These are phyloP conservation scores for Suillus ampliporus DNA, from an alignment of 768 basidiomycete genomes.

Conservation along the genomic window DNA sequence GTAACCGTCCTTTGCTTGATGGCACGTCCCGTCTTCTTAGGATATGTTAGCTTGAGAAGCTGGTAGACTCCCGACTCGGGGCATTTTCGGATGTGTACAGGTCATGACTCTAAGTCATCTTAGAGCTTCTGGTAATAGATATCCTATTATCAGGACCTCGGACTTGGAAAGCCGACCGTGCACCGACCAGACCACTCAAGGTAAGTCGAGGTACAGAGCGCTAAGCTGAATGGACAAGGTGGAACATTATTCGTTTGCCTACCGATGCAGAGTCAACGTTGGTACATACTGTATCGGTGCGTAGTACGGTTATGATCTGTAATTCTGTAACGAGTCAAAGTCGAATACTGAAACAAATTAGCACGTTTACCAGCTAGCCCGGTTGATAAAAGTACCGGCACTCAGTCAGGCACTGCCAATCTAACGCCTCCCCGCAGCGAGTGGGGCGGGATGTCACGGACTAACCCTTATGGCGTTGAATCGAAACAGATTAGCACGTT, in stretches of 20 bases:
- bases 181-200: neutral
- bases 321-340: no score
- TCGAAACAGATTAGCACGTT: no score
- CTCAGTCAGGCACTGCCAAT: no score
- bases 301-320: neutral
- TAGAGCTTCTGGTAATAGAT: neutral
- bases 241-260: neutral
- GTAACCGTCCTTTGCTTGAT: constrained; percentile 30
- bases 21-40: constrained; percentile 32
- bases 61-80: constrained; percentile 25
- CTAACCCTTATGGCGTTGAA: no score
- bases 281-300: no score
- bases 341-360: neutral
- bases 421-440: no score
- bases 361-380: no score
- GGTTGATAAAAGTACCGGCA: neutral
- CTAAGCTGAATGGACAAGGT: neutral
- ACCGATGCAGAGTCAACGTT: neutral
- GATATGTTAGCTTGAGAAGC: constrained; percentile 31
- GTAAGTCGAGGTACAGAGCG: neutral
- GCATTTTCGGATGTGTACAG: constrained; percentile 21
- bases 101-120: neutral
- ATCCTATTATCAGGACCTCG: neutral
- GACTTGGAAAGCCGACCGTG: neutral
- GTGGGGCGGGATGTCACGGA: no score